Evolutionary conservation across 2,329 filamentous ascomycete genomes (phyloP).

Genomic region (Leptosphaerulina australis): DNA sequence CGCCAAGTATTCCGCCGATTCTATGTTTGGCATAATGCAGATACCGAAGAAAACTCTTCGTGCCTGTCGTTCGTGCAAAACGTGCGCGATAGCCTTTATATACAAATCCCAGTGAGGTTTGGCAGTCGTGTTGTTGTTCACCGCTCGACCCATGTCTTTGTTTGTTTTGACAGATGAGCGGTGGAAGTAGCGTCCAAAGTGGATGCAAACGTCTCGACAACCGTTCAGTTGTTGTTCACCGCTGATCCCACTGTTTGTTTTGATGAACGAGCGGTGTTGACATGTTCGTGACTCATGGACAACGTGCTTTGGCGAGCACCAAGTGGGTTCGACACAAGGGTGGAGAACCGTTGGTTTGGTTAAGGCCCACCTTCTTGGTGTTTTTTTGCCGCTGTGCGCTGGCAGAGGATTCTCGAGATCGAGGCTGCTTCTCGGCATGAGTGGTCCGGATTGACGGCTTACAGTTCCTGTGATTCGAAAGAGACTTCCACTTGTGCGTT

Average conservation of each 20-base stretch:
- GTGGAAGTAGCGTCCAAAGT: conserved; percentile 15
- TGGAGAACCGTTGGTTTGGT: conserved; percentile 18
- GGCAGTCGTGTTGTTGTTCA: conserved; percentile 10
- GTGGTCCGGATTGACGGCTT: conserved; percentile 8
- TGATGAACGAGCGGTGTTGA: conserved; percentile 19
- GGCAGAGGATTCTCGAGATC: conserved; percentile 17
- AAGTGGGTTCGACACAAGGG: conserved; percentile 13
- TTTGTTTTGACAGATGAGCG: conserved; percentile 20
- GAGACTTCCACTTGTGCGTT: conserved; percentile 11
- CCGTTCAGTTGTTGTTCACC: conserved; percentile 18
- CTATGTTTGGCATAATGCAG: background rate
- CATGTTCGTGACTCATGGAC: conserved; percentile 18
- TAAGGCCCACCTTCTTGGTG: conserved; percentile 9
- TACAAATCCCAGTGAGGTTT: conserved; percentile 7
- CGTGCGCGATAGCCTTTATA: conserved; percentile 8
- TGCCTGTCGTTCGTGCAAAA: background rate
- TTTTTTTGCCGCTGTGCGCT: conserved; percentile 19
- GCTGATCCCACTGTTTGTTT: conserved; percentile 20
- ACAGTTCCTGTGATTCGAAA: conserved; percentile 12
- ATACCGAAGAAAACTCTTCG: background rate
- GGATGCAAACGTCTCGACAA: conserved; percentile 17
- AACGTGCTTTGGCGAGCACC: conserved; percentile 4
- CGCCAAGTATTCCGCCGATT: background rate
- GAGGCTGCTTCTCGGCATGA: conserved; percentile 7
- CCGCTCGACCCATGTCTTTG: conserved; percentile 10